These are phyloP conservation scores for Daldinia bambusicola DNA, from an alignment of 495 filamentous ascomycete species.

Conservation along the genomic window DNA sequence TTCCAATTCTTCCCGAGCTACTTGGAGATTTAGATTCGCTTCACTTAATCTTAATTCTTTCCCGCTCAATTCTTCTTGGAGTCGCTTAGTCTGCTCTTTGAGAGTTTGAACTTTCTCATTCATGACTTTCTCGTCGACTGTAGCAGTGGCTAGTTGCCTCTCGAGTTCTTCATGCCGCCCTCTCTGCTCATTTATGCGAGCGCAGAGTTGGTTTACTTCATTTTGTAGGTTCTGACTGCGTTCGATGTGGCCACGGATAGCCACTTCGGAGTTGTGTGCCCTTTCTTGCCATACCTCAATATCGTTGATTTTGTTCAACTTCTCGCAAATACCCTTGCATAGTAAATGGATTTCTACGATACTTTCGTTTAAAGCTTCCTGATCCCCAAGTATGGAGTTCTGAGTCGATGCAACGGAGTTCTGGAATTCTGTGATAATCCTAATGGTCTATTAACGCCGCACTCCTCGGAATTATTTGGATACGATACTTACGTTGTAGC, in stretches of 20 bases:
- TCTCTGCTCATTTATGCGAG: constrained; percentile 24
- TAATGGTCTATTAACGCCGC: background rate
- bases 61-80: constrained; percentile 24
- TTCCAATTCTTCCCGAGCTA: constrained; percentile 36
- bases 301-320: background rate
- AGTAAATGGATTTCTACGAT: constrained; percentile 22
- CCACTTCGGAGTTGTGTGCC: constrained; percentile 16
- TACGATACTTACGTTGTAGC: constrained; percentile 30
- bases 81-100: constrained; percentile 16
- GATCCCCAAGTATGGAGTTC: background rate
- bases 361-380: constrained; percentile 13
- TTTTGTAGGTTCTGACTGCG: constrained; percentile 40
- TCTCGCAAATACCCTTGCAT: constrained; percentile 22
- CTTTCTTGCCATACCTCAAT: constrained; percentile 38
- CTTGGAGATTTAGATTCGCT: constrained; percentile 30
- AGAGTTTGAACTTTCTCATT: constrained; percentile 18
- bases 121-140: constrained; percentile 16
- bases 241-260: constrained; percentile 24
- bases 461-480: background rate
- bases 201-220: constrained; percentile 38
- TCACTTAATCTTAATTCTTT: constrained; percentile 22
- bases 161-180: constrained; percentile 29
- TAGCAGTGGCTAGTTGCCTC: background rate
- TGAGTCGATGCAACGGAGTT: constrained; percentile 1
- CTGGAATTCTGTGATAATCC: constrained; percentile 21